Base-by-base conservation (phyloP, 139 green algal genomes). In the Volvox africanus region DNA sequence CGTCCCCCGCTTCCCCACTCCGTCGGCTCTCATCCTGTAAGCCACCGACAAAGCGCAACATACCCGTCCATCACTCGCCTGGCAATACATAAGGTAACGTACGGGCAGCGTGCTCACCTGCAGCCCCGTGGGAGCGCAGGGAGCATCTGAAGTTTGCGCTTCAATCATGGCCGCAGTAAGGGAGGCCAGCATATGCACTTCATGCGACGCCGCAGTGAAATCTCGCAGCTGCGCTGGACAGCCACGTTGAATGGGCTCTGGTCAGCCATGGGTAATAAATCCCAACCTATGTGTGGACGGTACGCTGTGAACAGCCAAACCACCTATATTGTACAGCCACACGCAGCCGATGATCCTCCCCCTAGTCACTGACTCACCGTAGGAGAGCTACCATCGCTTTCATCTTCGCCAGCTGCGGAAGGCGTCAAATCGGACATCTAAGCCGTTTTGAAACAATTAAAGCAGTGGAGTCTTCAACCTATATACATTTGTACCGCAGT, bases 141-240 rank as follows among this genome's bases (percentile, higher is more conserved):
- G 32, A 28, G 22, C 3, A 35, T 13, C 21, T 20, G 62, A 14
- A 20, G 55, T 32, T 18, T 61, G 61, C 35, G 32, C 62, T 30
- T 78, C 32, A 22, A 88, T 68, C 76, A 91, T 68, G 24, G 76
- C 87, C 24, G 87, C 75, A 20, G 87, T 79, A 14, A 91, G 76
- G 1, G 26, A 65, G 50, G 87, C 76, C 21, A 91, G 61, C 68
- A 78, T 50, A 19, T 79, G 87, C 0, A 79, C 87, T 61, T 91
- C 87, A 22, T 79, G 36, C 3, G 76, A 79, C 19, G 75, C 76
- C 71, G 73, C 75, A 0, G 55, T 26, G 32, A 90, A 85, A 35
- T 90, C 86, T 35, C 86, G 73, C 50, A 89, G 37, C 84, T 89
- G 84, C 68, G 36, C 62, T 2, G 44, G 44, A 55, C 44, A 55